Evolutionary conservation across 106 monocot species (phyloP).

Genomic region (Gastrodia elata): DNA sequence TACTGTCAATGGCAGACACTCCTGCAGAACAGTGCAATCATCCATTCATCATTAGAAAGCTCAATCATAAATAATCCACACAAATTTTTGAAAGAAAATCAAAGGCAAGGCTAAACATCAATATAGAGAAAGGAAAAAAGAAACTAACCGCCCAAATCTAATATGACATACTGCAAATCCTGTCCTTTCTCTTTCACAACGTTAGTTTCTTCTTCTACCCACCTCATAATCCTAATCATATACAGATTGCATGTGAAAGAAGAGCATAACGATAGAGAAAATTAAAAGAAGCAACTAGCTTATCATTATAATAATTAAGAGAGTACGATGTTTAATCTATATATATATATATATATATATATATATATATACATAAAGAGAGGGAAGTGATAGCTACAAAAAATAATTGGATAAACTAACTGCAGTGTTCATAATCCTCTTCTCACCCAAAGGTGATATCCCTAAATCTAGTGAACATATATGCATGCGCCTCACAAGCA

Average conservation of each 20-base stretch:
- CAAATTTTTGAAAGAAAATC: no score
- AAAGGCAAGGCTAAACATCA: not conserved
- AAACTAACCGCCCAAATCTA: conserved; percentile 45
- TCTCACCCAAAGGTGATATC: no score
- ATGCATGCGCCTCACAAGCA: no score
- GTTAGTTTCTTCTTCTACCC: conserved; percentile 35
- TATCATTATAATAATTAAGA: no score
- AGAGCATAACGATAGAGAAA: not conserved
- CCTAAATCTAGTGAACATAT: no score
- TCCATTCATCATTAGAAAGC: not conserved
- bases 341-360: no score
- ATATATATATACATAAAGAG: no score
- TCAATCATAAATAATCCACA: not conserved
- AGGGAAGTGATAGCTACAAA: no score
- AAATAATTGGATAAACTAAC: no score
- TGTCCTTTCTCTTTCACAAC: conserved; percentile 12
- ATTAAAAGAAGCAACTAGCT: no score
- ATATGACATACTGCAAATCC: conserved; percentile 31
- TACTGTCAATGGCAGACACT: conserved; percentile 18
- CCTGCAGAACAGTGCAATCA: conserved; percentile 6
- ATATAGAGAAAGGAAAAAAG: not conserved
- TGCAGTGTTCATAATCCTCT: no score
- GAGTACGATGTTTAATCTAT: no score
- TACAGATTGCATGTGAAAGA: not conserved
- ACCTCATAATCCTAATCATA: conserved; percentile 36